A percentile compares a stretch with the other conserved stretches of the same genome.
These are phyloP conservation scores for Globisporangium nagaii DNA, from an alignment of 352 stramenopile genomes.

Conservation along the genomic window DNA sequence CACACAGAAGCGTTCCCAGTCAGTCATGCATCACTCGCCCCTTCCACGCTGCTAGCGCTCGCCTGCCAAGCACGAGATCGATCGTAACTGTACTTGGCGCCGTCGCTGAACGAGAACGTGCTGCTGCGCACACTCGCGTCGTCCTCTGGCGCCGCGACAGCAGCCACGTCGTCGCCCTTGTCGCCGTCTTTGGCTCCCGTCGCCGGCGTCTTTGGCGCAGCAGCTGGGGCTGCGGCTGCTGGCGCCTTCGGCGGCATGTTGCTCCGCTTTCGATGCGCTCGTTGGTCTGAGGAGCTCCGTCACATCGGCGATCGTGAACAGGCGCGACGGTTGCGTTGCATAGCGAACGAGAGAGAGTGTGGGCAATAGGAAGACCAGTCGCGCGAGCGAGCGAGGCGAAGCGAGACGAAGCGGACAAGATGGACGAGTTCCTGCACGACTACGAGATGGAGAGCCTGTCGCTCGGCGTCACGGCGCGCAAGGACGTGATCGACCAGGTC, in stretches of 20 bases:
- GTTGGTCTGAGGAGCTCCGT: no score
- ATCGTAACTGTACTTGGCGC: slow-evolving; percentile 47
- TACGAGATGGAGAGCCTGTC: slow-evolving; percentile 79
- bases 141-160: slow-evolving; percentile 17
- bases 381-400: neutral
- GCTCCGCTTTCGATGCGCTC: no score
- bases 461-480: slow-evolving; percentile 54
- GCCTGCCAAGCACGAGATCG: slow-evolving; percentile 1
- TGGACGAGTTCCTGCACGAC: slow-evolving; percentile 64
- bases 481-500: slow-evolving; percentile 48
- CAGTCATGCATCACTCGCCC: neutral
- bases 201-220: neutral
- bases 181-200: no score
- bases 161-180: slow-evolving; percentile 21
- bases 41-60: neutral
- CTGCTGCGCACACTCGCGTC: slow-evolving; percentile 32
- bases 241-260: slow-evolving; percentile 25
- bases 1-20: no score
- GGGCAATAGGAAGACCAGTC: no score
- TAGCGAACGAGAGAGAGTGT: neutral
- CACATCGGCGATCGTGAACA: slow-evolving; percentile 19
- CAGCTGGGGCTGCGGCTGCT: neutral
- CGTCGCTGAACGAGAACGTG: slow-evolving; percentile 65
- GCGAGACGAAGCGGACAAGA: slow-evolving; percentile 6
- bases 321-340: neutral